phyloP scores from a whole-genome alignment of 805 yeast species.

The Candida orba region DNA sequence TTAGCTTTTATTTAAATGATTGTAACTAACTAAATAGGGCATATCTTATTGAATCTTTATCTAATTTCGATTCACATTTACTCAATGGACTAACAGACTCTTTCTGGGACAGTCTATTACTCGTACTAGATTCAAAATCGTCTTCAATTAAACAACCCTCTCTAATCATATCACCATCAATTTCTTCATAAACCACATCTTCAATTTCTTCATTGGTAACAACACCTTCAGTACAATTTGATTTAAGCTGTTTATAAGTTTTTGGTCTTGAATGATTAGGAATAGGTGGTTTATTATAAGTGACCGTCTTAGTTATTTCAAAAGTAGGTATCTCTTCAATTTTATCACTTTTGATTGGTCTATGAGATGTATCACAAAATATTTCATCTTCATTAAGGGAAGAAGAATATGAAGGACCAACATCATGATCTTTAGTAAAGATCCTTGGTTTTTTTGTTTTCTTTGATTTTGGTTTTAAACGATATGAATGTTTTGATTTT shows the following conservation, averaged over 20 bases:
- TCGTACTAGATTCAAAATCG: too few relatives aligned
- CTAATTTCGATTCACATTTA: too few relatives aligned
- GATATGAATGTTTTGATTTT: neutral
- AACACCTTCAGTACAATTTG: neutral
- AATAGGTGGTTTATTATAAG: neutral
- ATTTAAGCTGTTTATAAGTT: neutral
- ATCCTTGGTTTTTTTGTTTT: neutral
- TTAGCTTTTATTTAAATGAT: neutral
- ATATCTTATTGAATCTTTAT: too few relatives aligned
- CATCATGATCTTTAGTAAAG: neutral
- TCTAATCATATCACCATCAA: conserved; percentile 3
- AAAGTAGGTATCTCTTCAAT: neutral
- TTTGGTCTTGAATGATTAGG: neutral
- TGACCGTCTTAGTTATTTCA: conserved; percentile 3
- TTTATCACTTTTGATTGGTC: neutral
- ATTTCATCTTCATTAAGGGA: conserved; percentile 1
- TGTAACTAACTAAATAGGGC: too few relatives aligned
- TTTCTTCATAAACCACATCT: neutral
- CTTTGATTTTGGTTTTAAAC: neutral
- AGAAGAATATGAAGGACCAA: neutral
- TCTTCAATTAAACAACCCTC: too few relatives aligned
- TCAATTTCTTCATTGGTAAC: neutral
- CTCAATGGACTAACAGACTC: too few relatives aligned
- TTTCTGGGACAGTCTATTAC: too few relatives aligned
- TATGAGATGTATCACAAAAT: neutral